Evolutionary conservation across 768 basidiomycete genomes (phyloP).

Genomic region (Lentinula raphanica): DNA sequence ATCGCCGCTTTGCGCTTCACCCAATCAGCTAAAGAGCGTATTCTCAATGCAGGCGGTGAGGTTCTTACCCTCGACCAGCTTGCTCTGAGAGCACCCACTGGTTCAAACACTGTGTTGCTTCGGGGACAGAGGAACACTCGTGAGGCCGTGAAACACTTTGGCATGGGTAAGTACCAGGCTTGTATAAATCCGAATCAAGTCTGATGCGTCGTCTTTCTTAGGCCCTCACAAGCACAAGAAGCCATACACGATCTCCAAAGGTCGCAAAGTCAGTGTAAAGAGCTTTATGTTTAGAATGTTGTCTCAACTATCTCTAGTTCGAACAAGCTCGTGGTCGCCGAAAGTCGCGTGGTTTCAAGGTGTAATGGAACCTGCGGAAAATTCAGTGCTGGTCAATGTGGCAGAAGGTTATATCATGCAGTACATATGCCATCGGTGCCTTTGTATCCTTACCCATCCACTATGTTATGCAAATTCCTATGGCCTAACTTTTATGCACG

Average conservation of each 20-base stretch:
- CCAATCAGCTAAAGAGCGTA: conserved; percentile 86
- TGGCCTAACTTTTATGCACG: background rate
- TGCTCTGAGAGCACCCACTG: conserved; percentile 89
- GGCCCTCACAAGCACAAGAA: conserved; percentile 98
- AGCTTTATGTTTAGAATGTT: background rate
- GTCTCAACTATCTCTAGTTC: conserved; percentile 48
- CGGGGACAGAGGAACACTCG: conserved; percentile 90
- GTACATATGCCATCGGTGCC: background rate
- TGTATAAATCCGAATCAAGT: background rate
- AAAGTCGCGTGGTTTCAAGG: conserved; percentile 97
- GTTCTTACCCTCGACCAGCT: conserved; percentile 94
- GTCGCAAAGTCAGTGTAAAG: conserved; percentile 67
- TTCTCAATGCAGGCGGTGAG: conserved; percentile 94
- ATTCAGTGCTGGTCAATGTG: background rate
- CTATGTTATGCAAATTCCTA: background rate
- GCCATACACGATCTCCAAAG: conserved; percentile 92
- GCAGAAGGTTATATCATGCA: background rate
- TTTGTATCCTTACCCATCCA: background rate
- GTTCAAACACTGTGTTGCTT: conserved; percentile 90
- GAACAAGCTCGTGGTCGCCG: conserved; percentile 98
- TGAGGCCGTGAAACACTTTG: conserved; percentile 97
- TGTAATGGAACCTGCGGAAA: conserved; percentile 46
- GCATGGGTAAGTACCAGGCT: conserved; percentile 58
- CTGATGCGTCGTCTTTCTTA: conserved; percentile 12
- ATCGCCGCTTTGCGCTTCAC: conserved; percentile 96